Percentiles rank a stretch among this genome's conserved stretches.
These are phyloP conservation scores for Phytopythium kandeliae DNA, from an alignment of 352 stramenopile species.

Conservation along the genomic window DNA sequence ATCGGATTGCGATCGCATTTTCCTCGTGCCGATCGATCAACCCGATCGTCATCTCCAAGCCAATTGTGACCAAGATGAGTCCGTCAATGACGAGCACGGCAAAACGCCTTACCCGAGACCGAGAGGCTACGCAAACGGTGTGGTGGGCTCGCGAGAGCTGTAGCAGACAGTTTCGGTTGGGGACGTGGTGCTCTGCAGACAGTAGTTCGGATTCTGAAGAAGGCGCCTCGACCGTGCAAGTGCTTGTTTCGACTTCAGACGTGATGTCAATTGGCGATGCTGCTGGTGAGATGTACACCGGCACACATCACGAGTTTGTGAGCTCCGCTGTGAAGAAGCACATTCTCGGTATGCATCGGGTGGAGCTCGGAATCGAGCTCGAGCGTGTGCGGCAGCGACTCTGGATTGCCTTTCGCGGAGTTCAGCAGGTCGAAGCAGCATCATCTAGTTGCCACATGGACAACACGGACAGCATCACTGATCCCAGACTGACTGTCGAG, in stretches of 20 bases:
- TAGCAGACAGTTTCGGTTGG: slow-evolving; percentile 63
- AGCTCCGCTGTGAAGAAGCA: slow-evolving; percentile 16
- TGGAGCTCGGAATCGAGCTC: slow-evolving; percentile 48
- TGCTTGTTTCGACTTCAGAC: background rate
- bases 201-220: slow-evolving; percentile 14
- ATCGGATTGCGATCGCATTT: slow-evolving; percentile 53
- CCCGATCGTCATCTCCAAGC: slow-evolving; percentile 64
- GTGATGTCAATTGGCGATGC: background rate
- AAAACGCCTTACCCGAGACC: slow-evolving; percentile 43
- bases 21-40: slow-evolving; percentile 37
- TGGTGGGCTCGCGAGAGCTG: slow-evolving; percentile 83
- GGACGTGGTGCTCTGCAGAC: slow-evolving; percentile 71
- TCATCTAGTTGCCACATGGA: background rate
- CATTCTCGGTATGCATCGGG: slow-evolving; percentile 31
- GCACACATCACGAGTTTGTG: background rate
- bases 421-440: background rate
- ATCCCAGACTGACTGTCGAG: background rate
- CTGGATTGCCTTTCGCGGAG: slow-evolving; percentile 22
- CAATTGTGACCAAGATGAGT: slow-evolving; percentile 62
- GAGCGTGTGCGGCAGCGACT: slow-evolving; percentile 65
- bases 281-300: background rate
- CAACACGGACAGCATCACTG: no score
- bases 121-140: slow-evolving; percentile 37
- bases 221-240: background rate
- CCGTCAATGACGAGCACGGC: slow-evolving; percentile 20